Percentiles rank a stretch among this genome's conserved stretches.
Evolutionary conservation across 768 basidiomycete species (phyloP).

Genomic region (Hygrocybe punicea): DNA sequence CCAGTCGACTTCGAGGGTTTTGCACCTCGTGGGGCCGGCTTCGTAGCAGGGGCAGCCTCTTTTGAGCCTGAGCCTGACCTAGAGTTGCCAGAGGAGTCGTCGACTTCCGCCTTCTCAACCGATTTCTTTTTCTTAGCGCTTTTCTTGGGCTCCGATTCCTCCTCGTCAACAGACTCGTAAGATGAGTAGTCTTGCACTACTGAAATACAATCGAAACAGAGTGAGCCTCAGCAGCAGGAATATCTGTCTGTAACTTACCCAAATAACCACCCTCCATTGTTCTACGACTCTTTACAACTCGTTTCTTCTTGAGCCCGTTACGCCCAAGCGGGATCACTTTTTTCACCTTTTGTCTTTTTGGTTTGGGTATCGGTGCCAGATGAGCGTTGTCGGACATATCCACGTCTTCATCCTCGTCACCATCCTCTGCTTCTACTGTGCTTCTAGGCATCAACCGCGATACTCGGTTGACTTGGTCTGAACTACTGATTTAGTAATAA

Average conservation of each 20-base stretch:
- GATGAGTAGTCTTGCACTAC: conserved; percentile 77
- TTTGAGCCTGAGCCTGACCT: too few species aligned
- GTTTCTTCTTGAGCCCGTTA: conserved; percentile 75
- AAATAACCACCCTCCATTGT: conserved; percentile 64
- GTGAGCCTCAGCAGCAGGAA: conserved; percentile 4
- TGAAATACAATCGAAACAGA: conserved; percentile 22
- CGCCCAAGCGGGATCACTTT: conserved; percentile 68
- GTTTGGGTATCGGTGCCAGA: conserved; percentile 24
- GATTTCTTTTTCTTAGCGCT: conserved; percentile 6
- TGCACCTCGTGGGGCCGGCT: background rate
- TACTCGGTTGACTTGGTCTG: conserved; percentile 34
- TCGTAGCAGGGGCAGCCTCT: background rate
- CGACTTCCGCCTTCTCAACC: background rate
- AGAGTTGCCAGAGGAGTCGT: background rate
- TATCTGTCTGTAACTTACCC: conserved; percentile 42
- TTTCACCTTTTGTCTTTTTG: conserved; percentile 40
- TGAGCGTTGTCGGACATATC: conserved; percentile 34
- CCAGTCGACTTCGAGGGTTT: background rate
- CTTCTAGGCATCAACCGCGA: conserved; percentile 19
- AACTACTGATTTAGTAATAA: background rate
- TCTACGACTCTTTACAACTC: conserved; percentile 56
- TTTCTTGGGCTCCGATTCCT: conserved; percentile 39
- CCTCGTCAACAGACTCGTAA: conserved; percentile 74
- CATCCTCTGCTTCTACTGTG: conserved; percentile 25
- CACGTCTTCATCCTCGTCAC: conserved; percentile 27